Evolutionary conservation across 2,329 filamentous ascomycete genomes (phyloP), one percentile per base, ranked within the genome.

Genomic region (Dothideomycetes sp.): DNA sequence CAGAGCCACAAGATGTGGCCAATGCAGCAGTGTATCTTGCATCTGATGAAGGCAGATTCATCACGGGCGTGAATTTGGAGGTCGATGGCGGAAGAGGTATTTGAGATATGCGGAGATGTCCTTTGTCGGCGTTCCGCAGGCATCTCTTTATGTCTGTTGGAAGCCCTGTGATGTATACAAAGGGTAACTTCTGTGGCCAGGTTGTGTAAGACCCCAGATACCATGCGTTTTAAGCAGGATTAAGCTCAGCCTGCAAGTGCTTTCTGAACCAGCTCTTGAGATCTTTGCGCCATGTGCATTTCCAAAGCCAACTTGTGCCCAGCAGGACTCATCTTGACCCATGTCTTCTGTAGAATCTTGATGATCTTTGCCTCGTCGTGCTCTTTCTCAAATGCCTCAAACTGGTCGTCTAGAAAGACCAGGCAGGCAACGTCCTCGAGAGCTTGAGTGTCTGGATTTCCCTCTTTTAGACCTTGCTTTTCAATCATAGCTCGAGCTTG

Each of bases 361-460:
- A 89, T 57, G 44, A 86, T 77, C 69, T 91, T 93, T 37, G 77
- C 79, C 62, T 89, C 83, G 53, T 86, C 81, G 39, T 79, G 71
- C 19, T 74, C 70, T 55, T 72, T 68, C 66, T 85, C 81, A 60
- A 91, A 94, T 37, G 73, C 75, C 52, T 88, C 85, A 47, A 93
- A 82, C 55, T 91, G 83, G 56, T 89, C 84, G 56, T 91, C 85
- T 48, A 94, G 62, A 57, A 94, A 94, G 19, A 93, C 85, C 40
- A 94, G 63, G 55, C 85, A 93, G 3, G 86, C 86, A 34, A 86
- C 82, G 62, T 93, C 86, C 64, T 93, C 86, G 45, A 94, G 67
- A 5, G 75, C 70, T 65, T 89, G 82, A 40, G 80, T 78, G 57
- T 86, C 81, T 44, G 70, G 66, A 42, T 77, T 72, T 43, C 69